phyloP scores from a whole-genome alignment of 306 rosid genomes.

The Dalbergia cochinchinensis region DNA sequence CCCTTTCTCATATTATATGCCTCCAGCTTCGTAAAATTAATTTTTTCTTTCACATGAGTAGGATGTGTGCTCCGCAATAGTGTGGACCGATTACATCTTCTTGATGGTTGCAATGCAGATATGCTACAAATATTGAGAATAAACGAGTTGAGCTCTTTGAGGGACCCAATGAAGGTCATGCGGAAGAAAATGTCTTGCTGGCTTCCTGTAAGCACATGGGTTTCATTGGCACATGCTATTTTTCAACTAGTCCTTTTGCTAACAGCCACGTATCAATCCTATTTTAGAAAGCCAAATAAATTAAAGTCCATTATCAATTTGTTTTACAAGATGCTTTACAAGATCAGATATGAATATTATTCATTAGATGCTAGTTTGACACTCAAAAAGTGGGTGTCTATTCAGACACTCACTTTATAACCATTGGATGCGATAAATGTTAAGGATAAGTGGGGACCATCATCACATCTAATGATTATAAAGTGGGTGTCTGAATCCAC shows the following conservation, averaged over 20 bases:
- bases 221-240: not conserved
- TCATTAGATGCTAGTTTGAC: too few species aligned
- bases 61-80: constrained; percentile 21
- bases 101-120: constrained; percentile 53
- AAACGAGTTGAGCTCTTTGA: constrained; percentile 89
- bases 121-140: constrained; percentile 75
- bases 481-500: too few species aligned
- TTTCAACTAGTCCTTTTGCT: not conserved
- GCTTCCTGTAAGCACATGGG: constrained; percentile 75
- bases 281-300: constrained; percentile 23
- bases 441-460: too few species aligned
- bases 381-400: too few species aligned
- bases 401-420: too few species aligned
- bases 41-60: constrained; percentile 3
- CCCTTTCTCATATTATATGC: constrained; percentile 3
- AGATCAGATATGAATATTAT: too few species aligned
- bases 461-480: too few species aligned
- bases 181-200: constrained; percentile 85
- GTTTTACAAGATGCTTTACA: constrained; percentile 29
- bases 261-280: constrained; percentile 4
- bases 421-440: too few species aligned
- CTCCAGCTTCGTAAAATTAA: not conserved
- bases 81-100: not conserved
- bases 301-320: constrained; percentile 16
- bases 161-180: constrained; percentile 70